These are phyloP conservation scores for Pseudoturritis turrita DNA, from an alignment of 345 rosid species.

Conservation along the genomic window DNA sequence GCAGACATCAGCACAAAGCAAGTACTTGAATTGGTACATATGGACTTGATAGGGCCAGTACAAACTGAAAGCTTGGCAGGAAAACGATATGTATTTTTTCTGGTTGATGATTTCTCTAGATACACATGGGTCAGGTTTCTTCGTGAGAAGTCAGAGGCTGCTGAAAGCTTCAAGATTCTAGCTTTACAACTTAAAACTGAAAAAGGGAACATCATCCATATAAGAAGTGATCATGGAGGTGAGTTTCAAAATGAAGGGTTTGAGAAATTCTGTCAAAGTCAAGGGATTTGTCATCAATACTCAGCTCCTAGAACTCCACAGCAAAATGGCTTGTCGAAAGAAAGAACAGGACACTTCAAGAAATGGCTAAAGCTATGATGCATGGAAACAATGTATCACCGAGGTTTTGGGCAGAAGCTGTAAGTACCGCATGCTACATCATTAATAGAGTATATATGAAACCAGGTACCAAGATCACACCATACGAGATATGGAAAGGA, in stretches of 20 bases:
- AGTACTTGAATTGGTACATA: background rate
- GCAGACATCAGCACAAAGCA: no score
- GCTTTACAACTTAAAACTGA: background rate
- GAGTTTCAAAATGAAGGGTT: background rate
- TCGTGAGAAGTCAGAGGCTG: background rate
- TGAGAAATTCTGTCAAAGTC: no score
- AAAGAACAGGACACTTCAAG: background rate
- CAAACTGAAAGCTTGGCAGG: background rate
- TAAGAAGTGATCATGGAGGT: background rate
- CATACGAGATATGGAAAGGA: no score
- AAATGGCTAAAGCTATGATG: no score
- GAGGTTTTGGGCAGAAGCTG: no score
- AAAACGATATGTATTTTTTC: background rate
- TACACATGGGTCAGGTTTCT: background rate
- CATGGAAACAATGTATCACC: no score
- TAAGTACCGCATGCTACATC: no score
- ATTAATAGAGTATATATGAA: no score
- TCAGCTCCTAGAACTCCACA: background rate
- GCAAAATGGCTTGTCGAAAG: background rate
- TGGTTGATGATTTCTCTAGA: background rate
- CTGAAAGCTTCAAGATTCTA: background rate
- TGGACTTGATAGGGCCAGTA: background rate
- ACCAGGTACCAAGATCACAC: no score
- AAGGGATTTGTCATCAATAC: background rate
- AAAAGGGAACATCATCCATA: background rate